These are phyloP conservation scores for Fraxinus angustifolia DNA, from an alignment of 305 asterid genomes.

Conservation along the genomic window DNA sequence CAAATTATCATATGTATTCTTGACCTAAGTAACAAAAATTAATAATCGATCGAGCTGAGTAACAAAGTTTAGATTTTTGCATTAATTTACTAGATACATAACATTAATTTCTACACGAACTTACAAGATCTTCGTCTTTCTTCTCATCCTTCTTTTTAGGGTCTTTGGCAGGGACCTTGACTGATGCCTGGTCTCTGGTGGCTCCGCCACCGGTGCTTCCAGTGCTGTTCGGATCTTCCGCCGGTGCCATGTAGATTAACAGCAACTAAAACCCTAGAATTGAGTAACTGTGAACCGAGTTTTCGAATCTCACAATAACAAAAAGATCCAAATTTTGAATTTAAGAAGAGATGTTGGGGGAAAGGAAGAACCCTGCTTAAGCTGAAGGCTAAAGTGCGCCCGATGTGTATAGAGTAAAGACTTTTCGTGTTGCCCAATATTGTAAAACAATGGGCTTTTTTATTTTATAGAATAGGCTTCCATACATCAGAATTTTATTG, in stretches of 20 bases:
- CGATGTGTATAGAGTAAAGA: neutral
- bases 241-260: constrained; percentile 50
- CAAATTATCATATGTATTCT: neutral
- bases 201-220: constrained; percentile 42
- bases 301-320: neutral
- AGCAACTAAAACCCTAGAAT: constrained; percentile 33
- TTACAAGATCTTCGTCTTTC: constrained; percentile 91
- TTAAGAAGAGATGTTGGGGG: neutral
- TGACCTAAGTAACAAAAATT: neutral
- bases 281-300: constrained; percentile 1
- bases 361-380: neutral
- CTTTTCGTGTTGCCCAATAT: neutral
- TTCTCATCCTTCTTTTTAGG: constrained; percentile 79
- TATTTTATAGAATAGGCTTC: neutral
- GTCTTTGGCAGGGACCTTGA: constrained; percentile 66
- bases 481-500: too few species aligned
- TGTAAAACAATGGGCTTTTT: neutral
- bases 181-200: constrained; percentile 46
- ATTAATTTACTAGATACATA: neutral
- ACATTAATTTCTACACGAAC: constrained; percentile 19
- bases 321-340: neutral
- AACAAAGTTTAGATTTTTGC: neutral
- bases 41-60: neutral
- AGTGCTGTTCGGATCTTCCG: constrained; percentile 48
- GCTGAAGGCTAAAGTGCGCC: neutral